Evolutionary conservation across 2,329 filamentous ascomycete species (phyloP).

Genomic region (Sclerotinia spermophila): DNA sequence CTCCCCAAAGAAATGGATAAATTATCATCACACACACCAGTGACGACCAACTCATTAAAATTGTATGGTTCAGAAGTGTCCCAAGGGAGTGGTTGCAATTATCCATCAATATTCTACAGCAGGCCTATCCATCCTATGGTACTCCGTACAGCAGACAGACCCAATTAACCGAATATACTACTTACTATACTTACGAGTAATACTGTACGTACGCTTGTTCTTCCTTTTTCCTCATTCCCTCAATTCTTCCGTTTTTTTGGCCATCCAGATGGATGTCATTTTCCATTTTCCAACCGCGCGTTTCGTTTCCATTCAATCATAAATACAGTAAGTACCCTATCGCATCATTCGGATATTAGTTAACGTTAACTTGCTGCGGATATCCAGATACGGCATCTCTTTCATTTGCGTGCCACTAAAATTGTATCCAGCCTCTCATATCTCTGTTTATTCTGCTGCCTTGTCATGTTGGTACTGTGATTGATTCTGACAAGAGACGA

Average conservation of each 20-base stretch:
- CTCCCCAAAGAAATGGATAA: not conserved
- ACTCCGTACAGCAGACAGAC: too few species aligned
- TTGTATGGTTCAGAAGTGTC: constrained; percentile 4
- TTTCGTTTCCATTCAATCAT: constrained; percentile 12
- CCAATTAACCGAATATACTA: constrained; percentile 1
- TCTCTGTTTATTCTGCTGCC: constrained; percentile 19
- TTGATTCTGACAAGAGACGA: too few species aligned
- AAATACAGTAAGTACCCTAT: too few species aligned
- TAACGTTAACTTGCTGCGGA: too few species aligned
- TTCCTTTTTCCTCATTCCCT: not conserved
- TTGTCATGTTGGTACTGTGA: constrained; percentile 13
- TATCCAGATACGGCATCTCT: not conserved
- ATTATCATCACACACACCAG: not conserved
- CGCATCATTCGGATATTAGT: constrained; percentile 14
- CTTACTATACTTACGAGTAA: too few species aligned
- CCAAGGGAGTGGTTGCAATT: constrained; percentile 15
- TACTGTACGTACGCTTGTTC: too few species aligned
- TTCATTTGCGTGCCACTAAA: constrained; percentile 14
- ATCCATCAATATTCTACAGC: not conserved
- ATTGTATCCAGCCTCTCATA: constrained; percentile 4
- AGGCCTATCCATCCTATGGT: too few species aligned
- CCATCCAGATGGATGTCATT: too few species aligned
- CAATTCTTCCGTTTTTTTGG: constrained; percentile 3
- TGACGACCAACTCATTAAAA: not conserved
- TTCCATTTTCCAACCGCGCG: constrained; percentile 16